phyloP scores from a whole-genome alignment of 768 basidiomycete genomes.

The Termitomyces sp. region DNA sequence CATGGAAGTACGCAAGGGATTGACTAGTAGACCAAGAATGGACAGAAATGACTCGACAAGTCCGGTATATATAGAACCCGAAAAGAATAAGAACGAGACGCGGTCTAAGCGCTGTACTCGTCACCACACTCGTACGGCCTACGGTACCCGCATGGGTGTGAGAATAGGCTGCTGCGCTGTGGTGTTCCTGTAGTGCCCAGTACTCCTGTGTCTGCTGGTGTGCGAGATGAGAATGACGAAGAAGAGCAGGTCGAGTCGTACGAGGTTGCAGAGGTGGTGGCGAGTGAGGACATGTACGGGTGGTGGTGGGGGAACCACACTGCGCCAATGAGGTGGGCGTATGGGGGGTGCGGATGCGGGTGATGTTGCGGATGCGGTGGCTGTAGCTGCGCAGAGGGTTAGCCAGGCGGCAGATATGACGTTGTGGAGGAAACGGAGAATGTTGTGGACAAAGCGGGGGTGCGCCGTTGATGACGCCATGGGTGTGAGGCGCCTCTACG shows the following conservation, averaged over 20 bases:
- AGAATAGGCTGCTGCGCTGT: too few relatives aligned
- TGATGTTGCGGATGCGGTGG: conserved; percentile 10
- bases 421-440: conserved; percentile 25
- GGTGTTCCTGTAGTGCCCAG: background rate
- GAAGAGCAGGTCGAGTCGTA: background rate
- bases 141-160: too few relatives aligned
- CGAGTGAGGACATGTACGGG: background rate
- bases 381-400: conserved; percentile 16
- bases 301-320: background rate
- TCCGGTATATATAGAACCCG: background rate
- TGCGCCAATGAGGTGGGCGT: background rate
- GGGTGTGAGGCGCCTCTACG: conserved; percentile 6
- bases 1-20: too few relatives aligned
- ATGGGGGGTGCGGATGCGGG: background rate
- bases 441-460: conserved; percentile 28
- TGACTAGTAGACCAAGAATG: too few relatives aligned
- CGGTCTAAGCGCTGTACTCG: background rate
- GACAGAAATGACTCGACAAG: background rate
- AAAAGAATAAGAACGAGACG: background rate
- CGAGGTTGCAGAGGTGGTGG: background rate
- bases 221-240: too few relatives aligned
- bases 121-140: background rate
- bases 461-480: background rate
- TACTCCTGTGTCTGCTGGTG: conserved; percentile 16
- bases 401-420: conserved; percentile 2